Evolutionary conservation across 257 asterid species (phyloP).

Genomic region (Verbascum thapsus): DNA sequence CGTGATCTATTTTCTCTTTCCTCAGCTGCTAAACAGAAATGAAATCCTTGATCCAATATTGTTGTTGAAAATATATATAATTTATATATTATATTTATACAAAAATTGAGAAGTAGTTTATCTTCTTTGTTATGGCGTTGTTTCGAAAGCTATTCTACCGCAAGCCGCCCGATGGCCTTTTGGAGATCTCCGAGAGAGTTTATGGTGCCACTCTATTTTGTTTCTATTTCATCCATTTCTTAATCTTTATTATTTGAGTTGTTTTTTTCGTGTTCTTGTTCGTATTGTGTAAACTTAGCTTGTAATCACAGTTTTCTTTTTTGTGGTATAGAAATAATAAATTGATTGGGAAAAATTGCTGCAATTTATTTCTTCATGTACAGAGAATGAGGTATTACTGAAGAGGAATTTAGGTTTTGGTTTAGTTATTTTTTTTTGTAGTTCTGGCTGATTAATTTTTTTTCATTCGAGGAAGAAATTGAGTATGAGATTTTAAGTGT

Average conservation of each 20-base stretch:
- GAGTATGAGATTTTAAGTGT: no score
- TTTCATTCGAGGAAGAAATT: no score
- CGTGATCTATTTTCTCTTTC: no score
- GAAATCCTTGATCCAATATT: conserved; percentile 27
- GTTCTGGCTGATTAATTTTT: no score
- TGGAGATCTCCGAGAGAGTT: conserved; percentile 89
- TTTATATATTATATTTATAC: background rate
- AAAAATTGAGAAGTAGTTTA: conserved; percentile 29
- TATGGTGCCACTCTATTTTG: conserved; percentile 55
- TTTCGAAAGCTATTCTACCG: conserved; percentile 78
- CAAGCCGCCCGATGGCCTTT: conserved; percentile 92
- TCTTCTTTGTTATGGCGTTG: conserved; percentile 50
- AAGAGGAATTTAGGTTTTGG: conserved; percentile 18
- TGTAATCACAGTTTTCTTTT: conserved; percentile 1
- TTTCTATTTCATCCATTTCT: no score
- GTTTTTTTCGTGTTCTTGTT: conserved; percentile 3
- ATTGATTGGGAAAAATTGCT: background rate
- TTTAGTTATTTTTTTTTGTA: no score
- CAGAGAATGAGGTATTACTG: conserved; percentile 12
- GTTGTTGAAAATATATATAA: no score
- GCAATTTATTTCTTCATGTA: background rate
- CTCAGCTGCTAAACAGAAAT: conserved; percentile 22
- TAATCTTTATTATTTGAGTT: background rate
- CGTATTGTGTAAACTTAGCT: conserved; percentile 22
- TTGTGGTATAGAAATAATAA: no score